A percentile compares a stretch with the other conserved stretches of the same genome.
phyloP scores from a whole-genome alignment of 2,329 filamentous ascomycete genomes.

The Cordyceps farinosa region DNA sequence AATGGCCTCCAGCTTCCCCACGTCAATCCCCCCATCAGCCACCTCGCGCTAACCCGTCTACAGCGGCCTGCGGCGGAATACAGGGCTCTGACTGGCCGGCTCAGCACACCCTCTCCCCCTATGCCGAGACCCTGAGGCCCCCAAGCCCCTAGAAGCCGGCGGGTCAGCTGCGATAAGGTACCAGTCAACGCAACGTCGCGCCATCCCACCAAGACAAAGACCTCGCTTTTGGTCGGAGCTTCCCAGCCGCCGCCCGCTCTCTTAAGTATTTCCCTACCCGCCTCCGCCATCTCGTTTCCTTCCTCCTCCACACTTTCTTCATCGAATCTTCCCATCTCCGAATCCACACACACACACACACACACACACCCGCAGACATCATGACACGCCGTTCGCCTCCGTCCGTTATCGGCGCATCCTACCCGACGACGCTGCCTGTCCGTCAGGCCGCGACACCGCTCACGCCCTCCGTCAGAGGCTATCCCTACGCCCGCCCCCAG shows the following conservation, averaged over 20 bases:
- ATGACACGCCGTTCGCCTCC: constrained; percentile 45
- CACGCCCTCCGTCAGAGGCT: constrained; percentile 29
- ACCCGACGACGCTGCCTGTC: constrained; percentile 43
- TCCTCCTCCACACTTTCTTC: neutral
- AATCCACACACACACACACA: neutral
- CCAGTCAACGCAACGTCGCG: too few species aligned
- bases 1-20: neutral
- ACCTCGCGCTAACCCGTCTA: neutral
- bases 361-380: neutral
- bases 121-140: neutral
- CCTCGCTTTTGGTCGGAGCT: neutral
- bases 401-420: constrained; percentile 39
- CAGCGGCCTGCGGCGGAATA: neutral
- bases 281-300: neutral
- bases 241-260: neutral
- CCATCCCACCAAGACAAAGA: neutral
- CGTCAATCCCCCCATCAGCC: neutral
- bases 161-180: neutral
- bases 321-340: neutral
- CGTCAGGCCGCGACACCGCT: constrained; percentile 28
- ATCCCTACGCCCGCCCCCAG: constrained; percentile 27
- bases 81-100: neutral
- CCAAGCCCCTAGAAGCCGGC: neutral
- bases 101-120: neutral
- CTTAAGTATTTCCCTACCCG: neutral